These are phyloP conservation scores for Xylariaceae sp. DNA, from an alignment of 2,329 filamentous ascomycete genomes.

Conservation along the genomic window DNA sequence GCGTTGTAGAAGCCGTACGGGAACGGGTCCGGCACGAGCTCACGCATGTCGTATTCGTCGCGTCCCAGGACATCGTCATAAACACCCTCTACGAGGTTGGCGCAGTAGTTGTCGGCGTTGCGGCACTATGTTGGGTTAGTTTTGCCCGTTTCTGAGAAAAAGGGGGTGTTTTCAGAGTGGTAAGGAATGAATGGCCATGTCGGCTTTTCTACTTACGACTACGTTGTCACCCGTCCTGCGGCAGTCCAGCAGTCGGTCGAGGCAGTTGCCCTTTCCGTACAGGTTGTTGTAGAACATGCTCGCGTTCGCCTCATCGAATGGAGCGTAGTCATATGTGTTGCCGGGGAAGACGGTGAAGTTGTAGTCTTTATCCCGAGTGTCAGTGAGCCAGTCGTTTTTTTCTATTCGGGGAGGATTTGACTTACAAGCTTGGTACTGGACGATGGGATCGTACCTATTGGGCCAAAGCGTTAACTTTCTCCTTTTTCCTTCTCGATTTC, in stretches of 20 bases:
- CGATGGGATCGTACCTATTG: conserved; percentile 46
- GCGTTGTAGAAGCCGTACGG: conserved; percentile 49
- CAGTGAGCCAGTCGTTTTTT: not conserved
- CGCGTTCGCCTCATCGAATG: conserved; percentile 46
- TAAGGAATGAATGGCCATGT: not conserved
- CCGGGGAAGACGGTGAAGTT: conserved; percentile 52
- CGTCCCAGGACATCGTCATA: conserved; percentile 48
- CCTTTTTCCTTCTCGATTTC: not conserved
- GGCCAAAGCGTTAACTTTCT: conserved; percentile 3
- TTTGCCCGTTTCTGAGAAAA: not conserved
- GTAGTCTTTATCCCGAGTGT: conserved; percentile 36
- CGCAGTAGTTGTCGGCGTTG: conserved; percentile 52
- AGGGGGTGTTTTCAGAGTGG: not conserved
- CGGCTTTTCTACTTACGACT: conserved; percentile 26
- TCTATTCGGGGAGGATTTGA: not conserved
- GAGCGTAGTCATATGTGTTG: conserved; percentile 51
- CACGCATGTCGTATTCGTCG: conserved; percentile 57
- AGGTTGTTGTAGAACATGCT: conserved; percentile 53
- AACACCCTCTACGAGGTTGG: conserved; percentile 45
- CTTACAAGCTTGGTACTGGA: conserved; percentile 47
- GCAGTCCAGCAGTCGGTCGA: conserved; percentile 53
- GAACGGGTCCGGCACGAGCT: conserved; percentile 52
- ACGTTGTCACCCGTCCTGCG: conserved; percentile 44
- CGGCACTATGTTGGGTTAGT: conserved; percentile 35
- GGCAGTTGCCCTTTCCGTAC: conserved; percentile 56